Base-by-base conservation (phyloP, 169 alveolate species). In the Eimeria sp. region DNA sequence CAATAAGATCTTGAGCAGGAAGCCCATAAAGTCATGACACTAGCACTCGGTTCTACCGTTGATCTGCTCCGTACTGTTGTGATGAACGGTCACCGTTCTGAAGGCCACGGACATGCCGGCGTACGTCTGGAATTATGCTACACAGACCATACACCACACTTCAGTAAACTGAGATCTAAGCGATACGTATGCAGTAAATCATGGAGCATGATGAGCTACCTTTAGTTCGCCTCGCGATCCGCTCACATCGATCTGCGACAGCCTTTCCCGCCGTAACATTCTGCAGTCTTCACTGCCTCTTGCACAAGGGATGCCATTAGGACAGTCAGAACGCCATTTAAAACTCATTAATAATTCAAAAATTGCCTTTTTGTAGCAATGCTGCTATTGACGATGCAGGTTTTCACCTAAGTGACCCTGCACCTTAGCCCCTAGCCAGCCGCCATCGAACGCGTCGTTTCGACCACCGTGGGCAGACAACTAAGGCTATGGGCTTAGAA, bases 371-470 rank as follows among this genome's bases (percentile, higher is more conserved):
- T 25, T 49, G 67, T 40, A n/a, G 45, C 88, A 47, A 27, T 27
- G 43, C 11, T 78, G 9, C 22, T 40, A 47, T 25, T 47, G 72
- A 75, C 40, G 58, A 40, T 22, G 14, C 40, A 18, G 30, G 45
- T n/a, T 84, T 84, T 34, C 76, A 30, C n/a, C 51, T 58, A 58
- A 45, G 92, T 84, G 92, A 57, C 75, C 75, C 92, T 84, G 92
- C 75, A 84, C 75, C 75, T 27, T 84, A 30, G 43, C 61, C 40
- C 40, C 20, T 54, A 54, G 61, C 61, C 47, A 49, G 65, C 70
- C 43, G 65, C 88, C 88, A 16, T 58, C 61, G n/a, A 7, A 25
- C 61, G 20, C 88, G 67, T 45, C 0, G 22, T n/a, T 11, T 25
- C 49, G 45, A 49, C 11, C 88, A 49, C 14, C 61, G 67, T 47